A percentile compares a stretch with the other conserved stretches of the same genome.
These are phyloP conservation scores for Chaetomiaceae sp. DNA, from an alignment of 2,329 filamentous ascomycete genomes.

Conservation along the genomic window DNA sequence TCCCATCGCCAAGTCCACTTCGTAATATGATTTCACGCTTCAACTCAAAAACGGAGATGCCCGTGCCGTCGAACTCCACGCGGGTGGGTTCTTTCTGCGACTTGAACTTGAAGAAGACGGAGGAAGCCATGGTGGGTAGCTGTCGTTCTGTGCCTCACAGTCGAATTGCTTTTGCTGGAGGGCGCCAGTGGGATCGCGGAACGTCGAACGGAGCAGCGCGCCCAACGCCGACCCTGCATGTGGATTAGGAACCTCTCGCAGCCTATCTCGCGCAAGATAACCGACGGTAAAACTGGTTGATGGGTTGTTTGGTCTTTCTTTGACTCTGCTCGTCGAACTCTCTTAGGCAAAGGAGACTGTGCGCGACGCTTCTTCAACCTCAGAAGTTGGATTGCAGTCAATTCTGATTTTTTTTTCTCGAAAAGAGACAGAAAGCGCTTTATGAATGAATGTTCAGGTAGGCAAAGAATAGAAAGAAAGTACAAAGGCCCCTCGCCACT, in stretches of 20 bases:
- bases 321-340: slow-evolving; percentile 17
- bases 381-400: slow-evolving; percentile 38
- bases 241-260: slow-evolving; percentile 12
- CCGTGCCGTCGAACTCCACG: slow-evolving; percentile 94
- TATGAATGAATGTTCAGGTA: slow-evolving; percentile 24
- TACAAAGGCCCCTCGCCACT: slow-evolving; percentile 27
- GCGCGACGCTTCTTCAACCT: slow-evolving; percentile 34
- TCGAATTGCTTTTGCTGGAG: slow-evolving; percentile 5
- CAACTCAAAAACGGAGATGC: slow-evolving; percentile 96
- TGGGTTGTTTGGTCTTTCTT: slow-evolving; percentile 17
- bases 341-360: slow-evolving; percentile 18
- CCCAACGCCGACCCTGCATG: slow-evolving; percentile 14
- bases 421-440: slow-evolving; percentile 30
- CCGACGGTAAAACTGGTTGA: slow-evolving; percentile 15
- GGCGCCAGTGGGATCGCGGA: not conserved
- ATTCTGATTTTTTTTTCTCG: slow-evolving; percentile 46
- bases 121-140: slow-evolving; percentile 70
- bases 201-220: slow-evolving; percentile 13
- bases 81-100: slow-evolving; percentile 92
- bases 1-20: slow-evolving; percentile 88
- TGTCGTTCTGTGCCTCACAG: slow-evolving; percentile 11
- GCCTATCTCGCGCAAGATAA: slow-evolving; percentile 19
- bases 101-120: slow-evolving; percentile 99
- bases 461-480: slow-evolving; percentile 28
- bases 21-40: slow-evolving; percentile 98